These are phyloP conservation scores for Scedosporium boydii DNA, from an alignment of 2,329 filamentous ascomycete genomes.

Conservation along the genomic window DNA sequence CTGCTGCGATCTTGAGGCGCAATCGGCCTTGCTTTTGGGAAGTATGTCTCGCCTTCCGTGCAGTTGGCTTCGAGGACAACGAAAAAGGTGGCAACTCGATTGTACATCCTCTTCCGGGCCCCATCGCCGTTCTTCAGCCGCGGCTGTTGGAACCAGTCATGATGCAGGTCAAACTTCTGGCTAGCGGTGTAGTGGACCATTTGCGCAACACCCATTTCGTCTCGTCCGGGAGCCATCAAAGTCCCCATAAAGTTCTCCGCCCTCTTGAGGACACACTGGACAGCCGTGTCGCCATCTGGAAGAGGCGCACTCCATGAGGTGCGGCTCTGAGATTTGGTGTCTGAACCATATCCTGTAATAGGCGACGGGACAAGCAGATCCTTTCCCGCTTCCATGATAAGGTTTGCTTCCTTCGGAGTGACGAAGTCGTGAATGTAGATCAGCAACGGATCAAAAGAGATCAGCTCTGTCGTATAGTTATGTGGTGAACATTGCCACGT, in stretches of 20 bases:
- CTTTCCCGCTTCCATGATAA: constrained; percentile 10
- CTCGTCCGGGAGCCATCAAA: constrained; percentile 22
- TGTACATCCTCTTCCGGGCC: constrained; percentile 11
- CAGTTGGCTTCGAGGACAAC: constrained; percentile 28
- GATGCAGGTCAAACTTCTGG: constrained; percentile 28
- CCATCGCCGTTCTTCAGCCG: background rate
- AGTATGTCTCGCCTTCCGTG: constrained; percentile 29
- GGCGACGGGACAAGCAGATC: constrained; percentile 24
- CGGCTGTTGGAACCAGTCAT: constrained; percentile 26
- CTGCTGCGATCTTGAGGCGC: background rate
- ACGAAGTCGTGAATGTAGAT: constrained; percentile 33
- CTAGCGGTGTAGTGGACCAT: constrained; percentile 29
- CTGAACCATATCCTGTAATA: constrained; percentile 14
- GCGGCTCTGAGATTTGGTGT: constrained; percentile 17
- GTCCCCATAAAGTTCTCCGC: constrained; percentile 26
- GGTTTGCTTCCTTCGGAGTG: constrained; percentile 16
- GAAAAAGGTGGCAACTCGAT: constrained; percentile 31
- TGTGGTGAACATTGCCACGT: constrained; percentile 17
- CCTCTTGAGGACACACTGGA: constrained; percentile 25
- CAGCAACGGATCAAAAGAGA: constrained; percentile 30
- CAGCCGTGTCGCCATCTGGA: constrained; percentile 22
- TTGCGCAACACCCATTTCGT: constrained; percentile 32
- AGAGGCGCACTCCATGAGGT: constrained; percentile 29
- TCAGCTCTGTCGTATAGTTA: constrained; percentile 29
- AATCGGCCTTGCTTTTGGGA: constrained; percentile 20